These are phyloP conservation scores for Taphrina flavorubra DNA, from an alignment of 1,139 yeast genomes.

Conservation along the genomic window DNA sequence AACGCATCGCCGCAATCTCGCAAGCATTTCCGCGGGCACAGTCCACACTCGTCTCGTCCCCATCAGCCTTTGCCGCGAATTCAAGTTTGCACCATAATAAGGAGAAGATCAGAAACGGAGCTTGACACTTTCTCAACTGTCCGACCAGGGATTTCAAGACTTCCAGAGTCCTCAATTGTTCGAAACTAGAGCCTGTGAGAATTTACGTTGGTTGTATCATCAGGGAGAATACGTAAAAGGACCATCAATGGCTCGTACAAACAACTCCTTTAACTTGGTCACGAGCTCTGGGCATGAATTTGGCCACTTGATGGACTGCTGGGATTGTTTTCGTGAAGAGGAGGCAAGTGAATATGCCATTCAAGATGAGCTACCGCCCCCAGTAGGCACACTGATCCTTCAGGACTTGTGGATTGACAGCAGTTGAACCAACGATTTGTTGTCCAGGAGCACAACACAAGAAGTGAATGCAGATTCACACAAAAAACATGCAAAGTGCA, in stretches of 20 bases:
- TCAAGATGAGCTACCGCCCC: background rate
- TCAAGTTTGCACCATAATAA: slow-evolving; percentile 37
- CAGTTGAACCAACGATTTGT: no score
- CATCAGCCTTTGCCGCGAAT: slow-evolving; percentile 23
- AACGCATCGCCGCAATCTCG: slow-evolving; percentile 39
- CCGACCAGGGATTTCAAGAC: slow-evolving; percentile 18
- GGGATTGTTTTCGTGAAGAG: slow-evolving; percentile 9
- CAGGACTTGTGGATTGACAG: no score
- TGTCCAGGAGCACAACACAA: no score
- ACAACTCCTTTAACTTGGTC: slow-evolving; percentile 6
- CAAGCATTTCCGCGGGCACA: slow-evolving; percentile 41
- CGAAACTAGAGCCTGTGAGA: slow-evolving; percentile 6
- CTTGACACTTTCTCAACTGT: slow-evolving; percentile 16
- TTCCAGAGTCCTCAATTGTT: slow-evolving; percentile 33
- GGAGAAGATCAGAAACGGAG: slow-evolving; percentile 31
- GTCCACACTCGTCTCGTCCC: slow-evolving; percentile 28
- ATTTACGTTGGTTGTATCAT: no score
- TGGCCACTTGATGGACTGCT: slow-evolving; percentile 27
- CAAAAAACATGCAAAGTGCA: no score
- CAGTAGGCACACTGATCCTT: background rate
- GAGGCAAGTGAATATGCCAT: background rate
- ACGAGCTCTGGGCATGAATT: slow-evolving; percentile 27
- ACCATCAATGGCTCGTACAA: slow-evolving; percentile 31
- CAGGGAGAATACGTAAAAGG: slow-evolving; percentile 19
- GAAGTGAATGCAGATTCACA: no score